These are phyloP conservation scores for Penicillium sp. DNA, from an alignment of 2,329 filamentous ascomycete species.

Conservation along the genomic window DNA sequence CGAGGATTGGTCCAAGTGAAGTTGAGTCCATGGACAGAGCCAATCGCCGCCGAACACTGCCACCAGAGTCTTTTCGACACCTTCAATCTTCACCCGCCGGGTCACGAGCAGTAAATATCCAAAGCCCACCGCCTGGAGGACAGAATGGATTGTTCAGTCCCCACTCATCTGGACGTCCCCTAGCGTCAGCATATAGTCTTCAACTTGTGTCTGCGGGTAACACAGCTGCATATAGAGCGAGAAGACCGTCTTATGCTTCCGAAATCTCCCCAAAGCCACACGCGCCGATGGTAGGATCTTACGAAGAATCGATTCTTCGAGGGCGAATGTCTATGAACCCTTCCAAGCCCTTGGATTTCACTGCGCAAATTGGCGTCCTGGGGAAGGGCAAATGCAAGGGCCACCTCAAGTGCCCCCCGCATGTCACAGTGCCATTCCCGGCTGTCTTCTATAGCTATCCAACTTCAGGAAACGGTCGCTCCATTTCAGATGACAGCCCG, in stretches of 20 bases:
- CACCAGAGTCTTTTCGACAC: slow-evolving; percentile 57
- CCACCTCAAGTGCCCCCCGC: slow-evolving; percentile 78
- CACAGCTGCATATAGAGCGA: slow-evolving; percentile 43
- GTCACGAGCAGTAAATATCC: slow-evolving; percentile 42
- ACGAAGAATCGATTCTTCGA: slow-evolving; percentile 92
- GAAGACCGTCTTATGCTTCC: slow-evolving; percentile 67
- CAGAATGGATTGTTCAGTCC: slow-evolving; percentile 68
- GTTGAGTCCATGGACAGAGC: slow-evolving; percentile 46
- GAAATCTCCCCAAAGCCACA: slow-evolving; percentile 78
- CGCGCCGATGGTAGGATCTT: slow-evolving; percentile 95
- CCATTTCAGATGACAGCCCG: slow-evolving; percentile 74
- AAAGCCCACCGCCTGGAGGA: slow-evolving; percentile 48
- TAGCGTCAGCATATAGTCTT: slow-evolving; percentile 59
- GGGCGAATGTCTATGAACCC: slow-evolving; percentile 96
- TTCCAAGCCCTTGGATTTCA: slow-evolving; percentile 86
- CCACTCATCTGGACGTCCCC: slow-evolving; percentile 66
- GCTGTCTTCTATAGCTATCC: slow-evolving; percentile 96
- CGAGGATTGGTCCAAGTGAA: slow-evolving; percentile 53
- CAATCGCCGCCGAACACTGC: slow-evolving; percentile 69
- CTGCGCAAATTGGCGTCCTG: slow-evolving; percentile 91
- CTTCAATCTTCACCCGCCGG: slow-evolving; percentile 45
- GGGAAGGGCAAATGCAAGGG: slow-evolving; percentile 86
- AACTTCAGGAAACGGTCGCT: slow-evolving; percentile 61
- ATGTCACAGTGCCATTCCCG: slow-evolving; percentile 86
- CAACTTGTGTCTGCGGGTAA: slow-evolving; percentile 48